Base-by-base conservation (phyloP, 768 basidiomycete genomes). In the Pleurotus pulmonarius region DNA sequence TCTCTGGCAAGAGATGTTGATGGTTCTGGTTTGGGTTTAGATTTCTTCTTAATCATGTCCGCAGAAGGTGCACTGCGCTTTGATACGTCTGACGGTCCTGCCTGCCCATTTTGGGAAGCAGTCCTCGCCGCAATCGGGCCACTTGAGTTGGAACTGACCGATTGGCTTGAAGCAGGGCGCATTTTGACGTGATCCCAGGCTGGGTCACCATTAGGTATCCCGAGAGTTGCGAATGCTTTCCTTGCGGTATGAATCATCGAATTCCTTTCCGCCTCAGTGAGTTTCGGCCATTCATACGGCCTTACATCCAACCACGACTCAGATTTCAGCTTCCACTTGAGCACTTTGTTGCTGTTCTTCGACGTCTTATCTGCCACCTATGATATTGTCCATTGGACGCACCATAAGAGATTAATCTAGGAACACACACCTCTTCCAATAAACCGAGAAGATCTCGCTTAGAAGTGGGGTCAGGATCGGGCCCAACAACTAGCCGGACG, bases 301-400 rank as follows among this genome's bases (percentile, higher is more conserved):
- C 86, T 83, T 22, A 90, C 84, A 63, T 90, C 84, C 34, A 74
- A 74, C 88, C 88, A 91, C 2, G 81, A 71, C 16, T 68, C 64
- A 20, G 75, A 69, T 59, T 83, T 87, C 58, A 90, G 80, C 29
- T 70, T 63, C 77, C 85, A 90, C 0, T 61, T 49, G 1, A 74
- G 66, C 6, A 74, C 69, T 18, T 72, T 72, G 56, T 70, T 67
- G 1, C 69, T 70, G 26, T 66, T 76, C 60, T 66, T 75, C 26
- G 67, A 58, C 0, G 69, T 61, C 37, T 70, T 73, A 56, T 86
- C 85, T 3, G 78, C 86, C 15, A 87, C 67, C 86, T 87, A 57
- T 26, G 43, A 51, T 9, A 18, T 34, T 34, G 11, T 34, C 55
- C 38, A 51, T 12, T 49, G n/a, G 22, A 9, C 13, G 56, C 52